Conservation (phyloP, 441 rosid genomes). For the Arabidopsis hybrid region DNA sequence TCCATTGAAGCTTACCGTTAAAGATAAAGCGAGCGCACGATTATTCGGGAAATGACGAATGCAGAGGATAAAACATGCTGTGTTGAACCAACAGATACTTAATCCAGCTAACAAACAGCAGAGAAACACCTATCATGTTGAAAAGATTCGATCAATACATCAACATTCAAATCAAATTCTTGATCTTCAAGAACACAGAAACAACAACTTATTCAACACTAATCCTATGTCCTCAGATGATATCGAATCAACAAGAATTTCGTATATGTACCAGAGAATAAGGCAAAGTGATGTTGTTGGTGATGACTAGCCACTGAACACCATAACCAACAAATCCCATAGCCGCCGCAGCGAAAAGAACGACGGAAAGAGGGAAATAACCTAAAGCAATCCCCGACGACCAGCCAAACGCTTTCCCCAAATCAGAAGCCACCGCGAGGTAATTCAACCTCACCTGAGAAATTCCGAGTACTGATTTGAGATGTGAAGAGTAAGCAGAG, state of each 20-base stretch:
- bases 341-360: conserved; percentile 76
- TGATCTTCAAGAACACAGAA: conserved; percentile 3
- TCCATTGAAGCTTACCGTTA: conserved; percentile 93
- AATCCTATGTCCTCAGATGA: not conserved
- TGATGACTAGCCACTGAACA: conserved; percentile 82
- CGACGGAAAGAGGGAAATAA: conserved; percentile 73
- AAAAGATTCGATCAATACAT: not conserved
- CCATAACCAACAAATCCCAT: conserved; percentile 89
- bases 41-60: conserved; percentile 74
- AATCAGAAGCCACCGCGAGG: conserved; percentile 89
- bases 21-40: conserved; percentile 81
- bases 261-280: conserved; percentile 64
- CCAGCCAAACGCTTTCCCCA: conserved; percentile 94
- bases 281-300: conserved; percentile 69
- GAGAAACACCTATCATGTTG: conserved; percentile 64
- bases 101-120: conserved; percentile 91
- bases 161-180: not conserved
- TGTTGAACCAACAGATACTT: conserved; percentile 99
- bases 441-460: conserved; percentile 91
- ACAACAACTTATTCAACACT: conserved; percentile 1
- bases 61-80: conserved; percentile 95
- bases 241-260: not conserved
- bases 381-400: conserved; percentile 82
- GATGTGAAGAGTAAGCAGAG: conserved; percentile 76
- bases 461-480: conserved; percentile 74